Evolutionary conservation across 176 grass and related monocot genomes (phyloP).

Genomic region (Oryza meridionalis): DNA sequence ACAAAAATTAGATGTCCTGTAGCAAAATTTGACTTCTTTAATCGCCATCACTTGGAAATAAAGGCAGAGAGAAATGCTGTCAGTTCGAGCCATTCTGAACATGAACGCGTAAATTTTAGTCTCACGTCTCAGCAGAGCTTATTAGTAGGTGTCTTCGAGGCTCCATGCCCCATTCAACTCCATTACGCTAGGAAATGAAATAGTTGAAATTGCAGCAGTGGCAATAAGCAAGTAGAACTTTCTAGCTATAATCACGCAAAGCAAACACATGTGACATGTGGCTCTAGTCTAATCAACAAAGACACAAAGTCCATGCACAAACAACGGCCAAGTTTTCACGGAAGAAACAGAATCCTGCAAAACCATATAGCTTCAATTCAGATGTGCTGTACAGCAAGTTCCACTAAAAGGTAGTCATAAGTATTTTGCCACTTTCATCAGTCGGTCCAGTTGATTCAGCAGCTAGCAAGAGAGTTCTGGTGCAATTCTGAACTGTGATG

Average conservation of each 20-base stretch:
- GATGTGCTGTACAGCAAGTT: neutral
- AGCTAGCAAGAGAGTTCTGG: neutral
- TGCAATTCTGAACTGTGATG: slow-evolving; percentile 10
- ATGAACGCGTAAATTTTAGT: too few relatives aligned
- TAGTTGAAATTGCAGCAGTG: too few relatives aligned
- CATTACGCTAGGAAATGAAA: too few relatives aligned
- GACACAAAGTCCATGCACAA: neutral
- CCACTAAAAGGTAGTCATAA: neutral
- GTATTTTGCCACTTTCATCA: neutral
- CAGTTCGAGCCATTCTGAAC: neutral
- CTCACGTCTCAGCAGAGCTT: neutral
- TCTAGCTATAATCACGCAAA: neutral
- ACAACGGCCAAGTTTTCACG: neutral
- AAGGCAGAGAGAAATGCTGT: neutral
- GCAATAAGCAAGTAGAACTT: neutral
- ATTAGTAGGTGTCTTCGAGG: neutral
- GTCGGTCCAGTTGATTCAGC: neutral
- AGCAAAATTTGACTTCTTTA: too few relatives aligned
- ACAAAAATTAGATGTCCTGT: too few relatives aligned
- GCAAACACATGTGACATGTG: neutral
- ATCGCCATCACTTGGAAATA: too few relatives aligned
- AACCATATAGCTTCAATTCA: neutral
- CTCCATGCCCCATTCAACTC: neutral
- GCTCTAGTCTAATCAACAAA: neutral
- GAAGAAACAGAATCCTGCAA: neutral